A percentile compares a stretch with the other conserved stretches of the same genome.
phyloP scores from a whole-genome alignment of 2,329 filamentous ascomycete genomes.

The Fusarium nematophilum region DNA sequence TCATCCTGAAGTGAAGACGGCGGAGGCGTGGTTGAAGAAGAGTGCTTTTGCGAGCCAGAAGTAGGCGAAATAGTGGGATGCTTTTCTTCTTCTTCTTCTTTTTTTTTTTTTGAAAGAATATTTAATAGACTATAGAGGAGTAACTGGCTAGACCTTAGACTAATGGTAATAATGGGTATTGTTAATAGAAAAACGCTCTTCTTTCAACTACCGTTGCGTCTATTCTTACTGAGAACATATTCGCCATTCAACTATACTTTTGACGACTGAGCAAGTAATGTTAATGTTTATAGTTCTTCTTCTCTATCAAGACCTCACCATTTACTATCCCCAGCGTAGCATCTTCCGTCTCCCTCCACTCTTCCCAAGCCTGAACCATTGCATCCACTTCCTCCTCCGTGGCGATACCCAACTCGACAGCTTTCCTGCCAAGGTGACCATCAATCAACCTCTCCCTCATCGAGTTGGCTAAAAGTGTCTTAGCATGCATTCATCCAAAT shows the following conservation, averaged over 20 bases:
- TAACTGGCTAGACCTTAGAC: too few species aligned
- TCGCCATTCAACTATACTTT: too few species aligned
- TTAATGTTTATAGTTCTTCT: conserved; percentile 17
- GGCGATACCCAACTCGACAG: conserved; percentile 41
- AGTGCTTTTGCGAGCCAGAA: conserved; percentile 16
- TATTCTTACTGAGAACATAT: too few species aligned
- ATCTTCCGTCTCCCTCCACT: conserved; percentile 43
- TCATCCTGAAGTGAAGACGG: conserved; percentile 16
- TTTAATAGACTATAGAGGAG: too few species aligned
- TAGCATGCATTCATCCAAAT: too few species aligned
- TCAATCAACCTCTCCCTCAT: conserved; percentile 42
- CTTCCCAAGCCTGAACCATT: conserved; percentile 44
- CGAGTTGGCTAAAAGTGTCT: conserved; percentile 36
- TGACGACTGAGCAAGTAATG: too few species aligned
- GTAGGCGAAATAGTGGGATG: too few species aligned
- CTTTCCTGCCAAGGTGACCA: conserved; percentile 41
- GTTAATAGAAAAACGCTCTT: too few species aligned
- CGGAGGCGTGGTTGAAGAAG: conserved; percentile 26
- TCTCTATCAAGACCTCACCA: conserved; percentile 43
- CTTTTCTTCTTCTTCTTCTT: too few species aligned
- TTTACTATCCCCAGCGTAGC: conserved; percentile 46
- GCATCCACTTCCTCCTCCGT: conserved; percentile 41
- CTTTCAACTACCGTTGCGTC: too few species aligned
- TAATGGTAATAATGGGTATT: too few species aligned
- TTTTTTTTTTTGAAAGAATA: not conserved